phyloP scores from a whole-genome alignment of 2,329 filamentous ascomycete species.

The Aspergillus sp. region DNA sequence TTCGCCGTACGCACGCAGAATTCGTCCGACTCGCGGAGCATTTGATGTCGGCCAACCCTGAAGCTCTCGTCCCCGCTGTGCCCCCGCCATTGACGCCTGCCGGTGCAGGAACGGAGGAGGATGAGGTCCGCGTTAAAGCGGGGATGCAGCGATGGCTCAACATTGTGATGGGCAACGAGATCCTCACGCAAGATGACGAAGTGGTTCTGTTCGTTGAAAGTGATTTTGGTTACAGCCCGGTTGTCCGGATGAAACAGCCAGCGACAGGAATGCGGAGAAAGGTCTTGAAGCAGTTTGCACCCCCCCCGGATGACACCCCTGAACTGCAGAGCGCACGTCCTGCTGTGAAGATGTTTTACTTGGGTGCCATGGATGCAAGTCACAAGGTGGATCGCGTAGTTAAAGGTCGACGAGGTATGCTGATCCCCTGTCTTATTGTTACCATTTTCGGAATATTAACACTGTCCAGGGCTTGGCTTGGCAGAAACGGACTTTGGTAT shows the following conservation, averaged over 20 bases:
- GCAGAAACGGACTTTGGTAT: conserved; percentile 90
- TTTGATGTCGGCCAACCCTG: conserved; percentile 93
- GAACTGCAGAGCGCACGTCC: conserved; percentile 86
- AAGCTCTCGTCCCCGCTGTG: conserved; percentile 87
- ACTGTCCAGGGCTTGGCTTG: conserved; percentile 66
- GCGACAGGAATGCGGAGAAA: conserved; percentile 92
- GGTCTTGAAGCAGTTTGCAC: conserved; percentile 96
- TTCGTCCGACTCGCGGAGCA: conserved; percentile 96
- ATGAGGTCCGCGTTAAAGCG: conserved; percentile 81
- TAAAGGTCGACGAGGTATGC: conserved; percentile 77
- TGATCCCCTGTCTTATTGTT: conserved; percentile 1
- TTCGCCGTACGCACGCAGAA: conserved; percentile 89
- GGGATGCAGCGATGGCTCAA: conserved; percentile 93
- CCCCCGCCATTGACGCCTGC: conserved; percentile 92
- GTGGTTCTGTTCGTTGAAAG: conserved; percentile 98
- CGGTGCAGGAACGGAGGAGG: conserved; percentile 91
- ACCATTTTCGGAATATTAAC: not conserved
- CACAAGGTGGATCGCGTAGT: conserved; percentile 95
- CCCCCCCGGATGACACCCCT: conserved; percentile 92
- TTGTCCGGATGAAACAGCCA: conserved; percentile 92
- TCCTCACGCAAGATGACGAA: conserved; percentile 91
- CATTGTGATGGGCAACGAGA: conserved; percentile 82
- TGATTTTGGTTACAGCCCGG: conserved; percentile 95
- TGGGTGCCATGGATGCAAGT: conserved; percentile 91
- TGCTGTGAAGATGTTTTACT: conserved; percentile 88